Conservation (phyloP, 2,329 filamentous ascomycete species). For the Aspergillus sp. region DNA sequence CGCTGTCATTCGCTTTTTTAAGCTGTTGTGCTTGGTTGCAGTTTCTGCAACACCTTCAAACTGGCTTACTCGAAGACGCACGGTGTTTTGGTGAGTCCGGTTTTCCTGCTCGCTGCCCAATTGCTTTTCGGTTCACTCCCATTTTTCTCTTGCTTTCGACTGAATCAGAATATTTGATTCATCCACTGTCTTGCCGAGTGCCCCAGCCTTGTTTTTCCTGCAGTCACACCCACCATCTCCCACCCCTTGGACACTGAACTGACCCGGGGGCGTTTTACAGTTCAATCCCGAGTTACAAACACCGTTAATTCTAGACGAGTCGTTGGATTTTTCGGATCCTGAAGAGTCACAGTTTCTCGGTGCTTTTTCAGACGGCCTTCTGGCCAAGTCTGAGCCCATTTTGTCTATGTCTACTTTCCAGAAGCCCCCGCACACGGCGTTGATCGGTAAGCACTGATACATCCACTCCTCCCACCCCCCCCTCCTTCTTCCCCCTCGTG, state of each 20-base stretch:
- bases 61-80: constrained; percentile 52
- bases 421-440: constrained; percentile 72
- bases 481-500: too few species aligned
- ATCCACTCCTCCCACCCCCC: too few species aligned
- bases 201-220: constrained; percentile 1
- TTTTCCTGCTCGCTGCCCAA: constrained; percentile 30
- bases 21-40: constrained; percentile 45
- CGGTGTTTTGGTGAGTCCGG: constrained; percentile 46
- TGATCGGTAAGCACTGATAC: constrained; percentile 70
- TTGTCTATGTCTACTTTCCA: constrained; percentile 81
- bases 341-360: constrained; percentile 48
- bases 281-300: constrained; percentile 50
- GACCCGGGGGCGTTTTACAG: constrained; percentile 25
- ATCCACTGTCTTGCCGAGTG: constrained; percentile 23
- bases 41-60: constrained; percentile 50
- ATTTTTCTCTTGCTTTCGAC: constrained; percentile 2
- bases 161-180: constrained; percentile 20
- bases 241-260: constrained; percentile 14
- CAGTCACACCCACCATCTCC: neutral
- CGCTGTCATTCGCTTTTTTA: constrained; percentile 51
- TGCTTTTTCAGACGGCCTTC: constrained; percentile 53
- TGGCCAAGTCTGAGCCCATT: constrained; percentile 61
- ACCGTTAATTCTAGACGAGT: constrained; percentile 51
- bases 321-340: constrained; percentile 48
- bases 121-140: neutral